Evolutionary conservation across 1,284 basidiomycete genomes (phyloP).

Genomic region (Sporisorium graminicola): DNA sequence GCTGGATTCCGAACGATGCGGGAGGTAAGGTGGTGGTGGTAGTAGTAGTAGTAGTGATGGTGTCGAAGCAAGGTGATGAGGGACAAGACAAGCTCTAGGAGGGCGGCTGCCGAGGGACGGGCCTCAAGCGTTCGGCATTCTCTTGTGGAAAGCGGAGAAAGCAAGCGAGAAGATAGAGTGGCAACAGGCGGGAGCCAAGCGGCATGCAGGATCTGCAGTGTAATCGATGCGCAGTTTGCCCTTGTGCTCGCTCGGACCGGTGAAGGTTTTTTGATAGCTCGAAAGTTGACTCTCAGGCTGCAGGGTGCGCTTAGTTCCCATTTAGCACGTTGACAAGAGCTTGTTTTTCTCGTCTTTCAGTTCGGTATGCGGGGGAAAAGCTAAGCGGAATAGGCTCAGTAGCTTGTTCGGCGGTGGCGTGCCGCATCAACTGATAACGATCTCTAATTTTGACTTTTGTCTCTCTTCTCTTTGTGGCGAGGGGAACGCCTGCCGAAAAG

Average conservation of each 20-base stretch:
- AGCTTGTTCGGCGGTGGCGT: constrained; percentile 19
- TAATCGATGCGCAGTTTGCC: not conserved
- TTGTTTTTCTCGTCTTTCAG: not conserved
- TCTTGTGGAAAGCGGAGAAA: not conserved
- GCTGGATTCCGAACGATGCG: too few species aligned
- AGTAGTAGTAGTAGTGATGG: too few species aligned
- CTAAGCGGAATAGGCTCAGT: not conserved
- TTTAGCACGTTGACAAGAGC: not conserved
- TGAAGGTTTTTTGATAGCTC: not conserved
- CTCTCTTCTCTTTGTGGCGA: not conserved
- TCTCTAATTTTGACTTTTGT: constrained; percentile 14
- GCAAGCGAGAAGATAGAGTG: not conserved
- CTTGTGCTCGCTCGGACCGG: not conserved
- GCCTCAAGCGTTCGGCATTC: constrained; percentile 8
- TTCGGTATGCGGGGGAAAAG: constrained; percentile 10
- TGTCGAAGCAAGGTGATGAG: not conserved
- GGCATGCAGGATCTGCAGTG: not conserved
- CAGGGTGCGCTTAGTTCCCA: not conserved
- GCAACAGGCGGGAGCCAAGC: not conserved
- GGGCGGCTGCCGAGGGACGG: not conserved
- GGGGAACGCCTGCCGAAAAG: constrained; percentile 12
- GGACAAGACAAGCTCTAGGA: not conserved
- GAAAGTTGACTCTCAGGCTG: constrained; percentile 1
- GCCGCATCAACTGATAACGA: constrained; percentile 31
- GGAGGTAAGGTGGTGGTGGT: not conserved